Evolutionary conservation across 371 early-diverging fungal species (phyloP).

Genomic region (Mucor saturninus): DNA sequence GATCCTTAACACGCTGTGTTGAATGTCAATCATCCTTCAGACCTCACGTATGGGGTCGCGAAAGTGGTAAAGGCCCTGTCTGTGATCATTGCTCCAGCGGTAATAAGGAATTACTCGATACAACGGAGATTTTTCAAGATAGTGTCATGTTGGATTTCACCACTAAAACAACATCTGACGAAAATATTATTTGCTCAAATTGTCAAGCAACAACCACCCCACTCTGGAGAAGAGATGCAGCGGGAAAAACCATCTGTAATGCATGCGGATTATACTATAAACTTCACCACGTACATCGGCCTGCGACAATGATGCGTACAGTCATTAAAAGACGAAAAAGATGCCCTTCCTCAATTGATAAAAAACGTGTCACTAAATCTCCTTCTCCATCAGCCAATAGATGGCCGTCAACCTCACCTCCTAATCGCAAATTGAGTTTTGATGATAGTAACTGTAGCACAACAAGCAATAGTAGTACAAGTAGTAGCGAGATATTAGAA

Average conservation of each 20-base stretch:
- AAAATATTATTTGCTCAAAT: conserved; percentile 64
- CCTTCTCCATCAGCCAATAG: conserved; percentile 1
- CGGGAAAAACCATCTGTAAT: conserved; percentile 76
- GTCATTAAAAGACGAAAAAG: conserved; percentile 63
- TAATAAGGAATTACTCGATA: conserved; percentile 17
- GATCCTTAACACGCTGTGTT: conserved; percentile 42
- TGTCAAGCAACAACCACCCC: conserved; percentile 81
- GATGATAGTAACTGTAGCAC: conserved; percentile 20
- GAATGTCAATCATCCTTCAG: conserved; percentile 43
- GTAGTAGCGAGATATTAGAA: conserved; percentile 3
- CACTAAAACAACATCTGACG: conserved; percentile 5
- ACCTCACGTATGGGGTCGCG: conserved; percentile 43
- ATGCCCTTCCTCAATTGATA: conserved; percentile 23
- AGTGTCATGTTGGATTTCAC: conserved; percentile 2
- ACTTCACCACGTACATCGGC: conserved; percentile 68
- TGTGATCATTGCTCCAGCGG: conserved; percentile 40
- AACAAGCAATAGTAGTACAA: conserved; percentile 3
- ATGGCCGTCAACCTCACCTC: conserved; percentile 6
- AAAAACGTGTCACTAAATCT: conserved; percentile 4
- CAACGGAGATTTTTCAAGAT: conserved; percentile 1
- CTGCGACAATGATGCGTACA: conserved; percentile 57
- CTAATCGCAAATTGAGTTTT: conserved; percentile 20
- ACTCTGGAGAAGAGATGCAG: conserved; percentile 77
- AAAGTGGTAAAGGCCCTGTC: conserved; percentile 48
- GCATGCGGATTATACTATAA: conserved; percentile 85